phyloP scores from a whole-genome alignment of 805 yeast species.

The Saccharomycopsis fodiens region DNA sequence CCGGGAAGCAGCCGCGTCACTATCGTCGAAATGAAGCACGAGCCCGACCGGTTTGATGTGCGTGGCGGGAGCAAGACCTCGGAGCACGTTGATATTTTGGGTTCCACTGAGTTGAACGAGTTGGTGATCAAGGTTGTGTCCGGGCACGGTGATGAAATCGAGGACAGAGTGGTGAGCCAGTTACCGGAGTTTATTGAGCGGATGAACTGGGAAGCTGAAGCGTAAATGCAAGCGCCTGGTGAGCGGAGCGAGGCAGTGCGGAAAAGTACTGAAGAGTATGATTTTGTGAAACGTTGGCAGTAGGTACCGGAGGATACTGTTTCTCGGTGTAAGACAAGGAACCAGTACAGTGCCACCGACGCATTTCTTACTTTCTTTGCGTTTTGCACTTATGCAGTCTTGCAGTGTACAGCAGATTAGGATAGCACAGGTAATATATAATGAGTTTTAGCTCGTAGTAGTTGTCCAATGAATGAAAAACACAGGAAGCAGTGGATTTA shows the following conservation, averaged over 20 bases:
- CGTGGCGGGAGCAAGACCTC: conserved; percentile 98
- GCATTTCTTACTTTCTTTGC: not conserved
- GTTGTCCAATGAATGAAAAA: no score
- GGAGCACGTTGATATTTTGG: conserved; percentile 94
- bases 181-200: conserved; percentile 54
- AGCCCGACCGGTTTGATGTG: conserved; percentile 88
- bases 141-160: conserved; percentile 66
- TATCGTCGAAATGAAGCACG: conserved; percentile 85
- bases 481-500: no score
- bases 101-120: conserved; percentile 89
- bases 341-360: no score
- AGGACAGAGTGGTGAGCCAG: conserved; percentile 49
- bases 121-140: conserved; percentile 72
- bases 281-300: not conserved
- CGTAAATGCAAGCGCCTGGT: not conserved
- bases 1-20: conserved; percentile 72
- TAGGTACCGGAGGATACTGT: not conserved
- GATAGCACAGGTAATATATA: no score
- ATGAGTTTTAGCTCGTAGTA: no score
- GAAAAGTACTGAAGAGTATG: not conserved
- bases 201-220: conserved; percentile 37
- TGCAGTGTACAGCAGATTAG: not conserved
- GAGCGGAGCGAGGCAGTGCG: no score
- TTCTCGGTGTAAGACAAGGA: no score
- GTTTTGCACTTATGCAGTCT: no score